phyloP scores from a whole-genome alignment of 1,284 basidiomycete species.

The Calocybe gambosa region DNA sequence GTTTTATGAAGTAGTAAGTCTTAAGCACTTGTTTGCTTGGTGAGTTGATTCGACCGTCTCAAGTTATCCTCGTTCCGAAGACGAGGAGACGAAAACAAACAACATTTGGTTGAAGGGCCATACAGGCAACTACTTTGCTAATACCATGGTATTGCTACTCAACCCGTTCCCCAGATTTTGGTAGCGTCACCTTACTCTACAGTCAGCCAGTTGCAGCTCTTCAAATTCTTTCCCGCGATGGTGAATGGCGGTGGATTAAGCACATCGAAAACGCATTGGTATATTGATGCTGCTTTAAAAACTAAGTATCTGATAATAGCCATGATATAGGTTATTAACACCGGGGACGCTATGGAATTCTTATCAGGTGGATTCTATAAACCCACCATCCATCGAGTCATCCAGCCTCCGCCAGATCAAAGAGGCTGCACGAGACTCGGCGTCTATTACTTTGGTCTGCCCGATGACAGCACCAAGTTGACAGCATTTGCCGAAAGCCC shows the following conservation, averaged over 20 bases:
- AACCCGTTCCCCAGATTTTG: conserved; percentile 39
- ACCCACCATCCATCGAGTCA: conserved; percentile 34
- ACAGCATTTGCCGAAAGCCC: conserved; percentile 25
- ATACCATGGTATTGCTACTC: conserved; percentile 38
- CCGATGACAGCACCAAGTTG: conserved; percentile 25
- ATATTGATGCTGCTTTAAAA: background rate
- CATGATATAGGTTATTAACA: conserved; percentile 30
- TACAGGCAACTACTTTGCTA: no score
- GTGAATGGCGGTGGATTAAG: conserved; percentile 51
- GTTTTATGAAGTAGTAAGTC: conserved; percentile 55
- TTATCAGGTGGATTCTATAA: conserved; percentile 41
- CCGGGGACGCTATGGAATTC: conserved; percentile 50
- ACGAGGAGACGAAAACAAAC: conserved; percentile 50
- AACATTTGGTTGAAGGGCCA: conserved; percentile 60
- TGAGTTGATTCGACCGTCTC: no score
- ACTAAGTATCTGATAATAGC: background rate
- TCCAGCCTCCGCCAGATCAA: conserved; percentile 29
- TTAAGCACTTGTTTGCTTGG: no score
- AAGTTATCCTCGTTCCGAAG: conserved; percentile 34
- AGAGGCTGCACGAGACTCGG: conserved; percentile 24
- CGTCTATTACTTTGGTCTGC: conserved; percentile 26
- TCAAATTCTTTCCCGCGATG: conserved; percentile 47
- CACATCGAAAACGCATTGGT: conserved; percentile 58
- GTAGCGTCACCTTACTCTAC: conserved; percentile 51
- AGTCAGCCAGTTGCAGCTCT: conserved; percentile 56